Conservation (phyloP, 139 green algal species). For the Pleodorina starrii region DNA sequence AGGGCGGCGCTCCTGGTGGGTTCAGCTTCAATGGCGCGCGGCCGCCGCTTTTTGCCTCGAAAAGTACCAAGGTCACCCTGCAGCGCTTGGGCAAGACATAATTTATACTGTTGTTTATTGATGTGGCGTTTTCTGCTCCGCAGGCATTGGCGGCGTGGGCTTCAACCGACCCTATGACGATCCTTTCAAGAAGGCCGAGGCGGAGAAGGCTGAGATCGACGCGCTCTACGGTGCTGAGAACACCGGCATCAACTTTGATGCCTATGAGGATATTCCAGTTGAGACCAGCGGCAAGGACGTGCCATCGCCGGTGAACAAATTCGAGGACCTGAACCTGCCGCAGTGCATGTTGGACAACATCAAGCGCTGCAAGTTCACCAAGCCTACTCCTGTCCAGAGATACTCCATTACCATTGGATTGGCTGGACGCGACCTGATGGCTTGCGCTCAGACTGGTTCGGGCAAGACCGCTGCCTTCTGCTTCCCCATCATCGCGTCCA, state of each 20-base stretch:
- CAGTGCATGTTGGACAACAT: conserved; percentile 90
- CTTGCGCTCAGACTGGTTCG: conserved; percentile 93
- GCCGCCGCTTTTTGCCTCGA: neutral
- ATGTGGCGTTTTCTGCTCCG: neutral
- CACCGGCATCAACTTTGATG: conserved; percentile 98
- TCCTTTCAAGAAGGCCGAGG: conserved; percentile 68
- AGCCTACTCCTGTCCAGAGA: conserved; percentile 97
- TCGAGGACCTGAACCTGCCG: conserved; percentile 90
- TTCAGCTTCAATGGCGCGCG: neutral
- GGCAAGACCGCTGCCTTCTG: conserved; percentile 99
- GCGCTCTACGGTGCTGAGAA: conserved; percentile 82
- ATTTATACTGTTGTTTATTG: no score
- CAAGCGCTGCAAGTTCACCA: conserved; percentile 96
- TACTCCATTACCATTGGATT: conserved; percentile 98
- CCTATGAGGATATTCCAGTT: conserved; percentile 99
- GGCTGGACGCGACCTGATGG: conserved; percentile 96
- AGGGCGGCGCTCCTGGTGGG: conserved; percentile 1
- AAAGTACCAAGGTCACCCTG: no score
- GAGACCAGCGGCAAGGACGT: conserved; percentile 90
- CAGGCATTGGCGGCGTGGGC: neutral
- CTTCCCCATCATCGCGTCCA: conserved; percentile 97
- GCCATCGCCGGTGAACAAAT: conserved; percentile 86
- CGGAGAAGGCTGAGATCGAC: conserved; percentile 75
- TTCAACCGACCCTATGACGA: conserved; percentile 62
- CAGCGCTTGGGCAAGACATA: no score